Conservation (phyloP, 371 early-diverging fungal species). For the Vairimorpha necatrix region DNA sequence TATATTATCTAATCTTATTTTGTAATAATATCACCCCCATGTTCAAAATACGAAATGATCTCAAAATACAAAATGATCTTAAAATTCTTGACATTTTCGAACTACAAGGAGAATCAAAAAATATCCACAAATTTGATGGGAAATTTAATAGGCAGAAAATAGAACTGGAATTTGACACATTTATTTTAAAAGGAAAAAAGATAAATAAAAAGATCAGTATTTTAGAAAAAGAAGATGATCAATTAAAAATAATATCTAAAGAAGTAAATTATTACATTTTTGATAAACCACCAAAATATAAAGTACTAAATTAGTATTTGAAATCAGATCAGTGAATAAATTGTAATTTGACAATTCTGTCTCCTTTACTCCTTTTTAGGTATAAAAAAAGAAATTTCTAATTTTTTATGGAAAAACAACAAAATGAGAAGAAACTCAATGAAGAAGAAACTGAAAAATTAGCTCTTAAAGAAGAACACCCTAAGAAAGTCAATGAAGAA, state of each 20-base stretch:
- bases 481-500: not conserved
- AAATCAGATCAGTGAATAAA: not conserved
- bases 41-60: no score
- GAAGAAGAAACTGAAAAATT: not conserved
- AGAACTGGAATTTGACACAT: constrained; percentile 26
- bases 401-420: not conserved
- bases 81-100: constrained; percentile 19
- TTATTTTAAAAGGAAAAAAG: constrained; percentile 35
- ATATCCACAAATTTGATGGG: constrained; percentile 37
- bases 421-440: not conserved
- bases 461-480: not conserved
- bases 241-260: not conserved
- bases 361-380: not conserved
- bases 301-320: not conserved
- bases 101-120: constrained; percentile 43
- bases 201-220: constrained; percentile 17
- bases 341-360: no score
- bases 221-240: constrained; percentile 6
- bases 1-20: no score
- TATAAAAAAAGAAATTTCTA: not conserved
- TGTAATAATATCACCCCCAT: no score
- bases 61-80: no score
- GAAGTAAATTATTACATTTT: constrained; percentile 22
- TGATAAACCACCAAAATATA: constrained; percentile 42
- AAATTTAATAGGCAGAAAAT: constrained; percentile 22